Base-by-base conservation (phyloP, 2,329 filamentous ascomycete species). In the Neofusicoccum ribis region DNA sequence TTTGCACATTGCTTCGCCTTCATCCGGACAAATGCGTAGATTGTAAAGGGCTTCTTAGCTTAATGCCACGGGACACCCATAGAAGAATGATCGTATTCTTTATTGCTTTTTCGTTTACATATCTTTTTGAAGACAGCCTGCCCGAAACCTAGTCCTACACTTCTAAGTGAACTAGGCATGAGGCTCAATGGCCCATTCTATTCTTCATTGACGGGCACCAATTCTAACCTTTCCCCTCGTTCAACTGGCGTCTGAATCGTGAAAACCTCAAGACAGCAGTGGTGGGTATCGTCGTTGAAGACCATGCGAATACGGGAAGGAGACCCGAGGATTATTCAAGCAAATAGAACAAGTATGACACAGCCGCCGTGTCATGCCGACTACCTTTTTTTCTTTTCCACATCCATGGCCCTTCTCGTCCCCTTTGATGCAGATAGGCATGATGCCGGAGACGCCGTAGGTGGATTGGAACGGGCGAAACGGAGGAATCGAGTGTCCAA, bases 211-310 rank as follows among this genome's bases (percentile, higher is more conserved):
- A 36, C 39, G 17, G 20, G n/a, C 9, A 15, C 43, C 23, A 20
- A 8, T 17, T 23, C 37, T 39, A 59, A 8, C 14, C 11, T 51
- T 51, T 31, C 54, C 27, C 39, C 15, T 46, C 39, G 39, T 44
- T 15, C n/a, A 15, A 59, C 27, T 15, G 8, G 23, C n/a, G 31
- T 47, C 56, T 47, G 31, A 47, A 49, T 15, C n/a, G 27, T 60
- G 56, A 60, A 46, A 60, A 17, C n/a, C 20, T 36, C 43, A 27
- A 60, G 59, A 51, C 44, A 31, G 59, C 37, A 41, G 46, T 14
- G 36, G 31, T 65, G 63, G 63, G 63, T 65, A 65, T 65, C 63
- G 63, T 65, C 63, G 63, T 65, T 65, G 63, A 65, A 65, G 63
- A 65, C 56, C 63, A 65, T 63, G 49, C 27, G 20, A 52, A 15